Base-by-base conservation (phyloP, 352 stramenopile species). In the Globisporangium apiculatum region DNA sequence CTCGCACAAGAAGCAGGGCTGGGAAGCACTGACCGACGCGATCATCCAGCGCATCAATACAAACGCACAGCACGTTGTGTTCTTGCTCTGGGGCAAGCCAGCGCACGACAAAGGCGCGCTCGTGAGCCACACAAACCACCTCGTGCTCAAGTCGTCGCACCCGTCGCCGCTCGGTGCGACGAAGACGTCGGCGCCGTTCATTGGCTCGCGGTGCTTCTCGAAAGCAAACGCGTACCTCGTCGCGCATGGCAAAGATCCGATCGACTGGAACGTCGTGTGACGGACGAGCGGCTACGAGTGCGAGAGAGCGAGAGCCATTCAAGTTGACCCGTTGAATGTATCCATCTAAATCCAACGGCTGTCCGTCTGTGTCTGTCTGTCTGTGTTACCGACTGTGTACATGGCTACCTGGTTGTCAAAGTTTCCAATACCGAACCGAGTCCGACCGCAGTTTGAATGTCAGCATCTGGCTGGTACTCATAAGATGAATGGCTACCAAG, bases 1-100 rank as follows among this genome's bases (percentile, higher is more conserved):
- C 69, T 98, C 90, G 14, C 97, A 99, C 76, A 89, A 96, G 66
- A 97, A 97, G 61, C 71, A 82, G 51, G 97, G 97, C 47, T 99
- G 97, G 97, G 96, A 99, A 66, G 79, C 84, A 37, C 97, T 99
- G 58, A 99, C 97, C 5, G 95, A 99, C 71, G 86, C 86, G 40
- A 75, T 99, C 57, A 94, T 99, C 48, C 72, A 86, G 51, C 71
- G 74, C 52, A 68, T 98, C 48, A 96, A 81, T 57, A 72, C 76
- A 55, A 61, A 94, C 56, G 64, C 83, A 37, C 69, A 67, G 15
- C 76, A 96, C 67, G 77, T 99, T 15, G 97, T 99, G 0, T 99
- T 99, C 71, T 64, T 99, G 62, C 76, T 99, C 7, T 99, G 97
- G 97, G 97, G 97, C 18, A 98, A 98, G 61, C 96, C 95, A 40